A percentile compares a stretch with the other conserved stretches of the same genome.
Conservation (phyloP, 352 stramenopile species). For the Phytopythium sindhum region DNA sequence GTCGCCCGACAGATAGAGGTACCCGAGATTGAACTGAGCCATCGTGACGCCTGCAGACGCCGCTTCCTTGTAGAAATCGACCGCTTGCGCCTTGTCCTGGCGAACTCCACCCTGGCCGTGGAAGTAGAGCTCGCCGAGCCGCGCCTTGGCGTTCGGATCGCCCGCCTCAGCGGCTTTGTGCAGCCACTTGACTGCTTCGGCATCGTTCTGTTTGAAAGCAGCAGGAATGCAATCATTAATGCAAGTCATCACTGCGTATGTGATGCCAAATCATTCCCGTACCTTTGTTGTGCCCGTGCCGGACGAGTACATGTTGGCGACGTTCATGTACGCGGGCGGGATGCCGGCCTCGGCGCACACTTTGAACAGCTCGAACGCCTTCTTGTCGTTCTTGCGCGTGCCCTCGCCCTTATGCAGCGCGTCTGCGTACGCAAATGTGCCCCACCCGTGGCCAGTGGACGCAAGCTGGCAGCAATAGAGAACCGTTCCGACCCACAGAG, state of each 20-base stretch:
- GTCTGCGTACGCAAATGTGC: slow-evolving; percentile 78
- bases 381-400: slow-evolving; percentile 65
- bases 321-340: slow-evolving; percentile 74
- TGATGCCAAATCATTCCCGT: background rate
- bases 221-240: background rate
- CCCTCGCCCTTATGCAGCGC: slow-evolving; percentile 74
- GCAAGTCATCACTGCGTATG: background rate
- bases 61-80: slow-evolving; percentile 71
- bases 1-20: slow-evolving; percentile 65
- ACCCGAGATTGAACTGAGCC: slow-evolving; percentile 79
- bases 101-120: slow-evolving; percentile 49
- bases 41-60: slow-evolving; percentile 49
- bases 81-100: slow-evolving; percentile 46
- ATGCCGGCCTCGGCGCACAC: slow-evolving; percentile 58
- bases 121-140: slow-evolving; percentile 70
- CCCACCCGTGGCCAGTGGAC: slow-evolving; percentile 61
- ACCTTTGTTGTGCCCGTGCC: slow-evolving; percentile 75
- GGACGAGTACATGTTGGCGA: slow-evolving; percentile 79
- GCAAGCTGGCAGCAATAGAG: slow-evolving; percentile 33
- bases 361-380: slow-evolving; percentile 79
- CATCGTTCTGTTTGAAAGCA: slow-evolving; percentile 47
- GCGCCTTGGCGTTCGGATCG: slow-evolving; percentile 70
- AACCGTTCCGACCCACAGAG: background rate
- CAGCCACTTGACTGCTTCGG: slow-evolving; percentile 66
- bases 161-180: slow-evolving; percentile 70